A percentile compares a stretch with the other conserved stretches of the same genome.
These are phyloP conservation scores for Gymnopilus junonius DNA, from an alignment of 768 basidiomycete genomes.

Conservation along the genomic window DNA sequence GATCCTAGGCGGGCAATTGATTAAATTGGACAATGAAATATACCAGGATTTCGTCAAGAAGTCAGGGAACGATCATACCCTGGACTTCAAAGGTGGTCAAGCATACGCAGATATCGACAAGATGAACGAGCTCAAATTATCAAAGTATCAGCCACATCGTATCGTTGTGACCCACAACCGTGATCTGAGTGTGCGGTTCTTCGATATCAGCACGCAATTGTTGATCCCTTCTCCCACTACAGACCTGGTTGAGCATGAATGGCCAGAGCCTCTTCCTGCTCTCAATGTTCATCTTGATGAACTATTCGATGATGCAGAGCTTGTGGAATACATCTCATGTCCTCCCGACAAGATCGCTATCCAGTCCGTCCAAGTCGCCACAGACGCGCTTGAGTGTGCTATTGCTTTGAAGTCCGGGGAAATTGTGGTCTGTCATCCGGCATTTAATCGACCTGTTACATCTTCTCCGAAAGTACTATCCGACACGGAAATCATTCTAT, in stretches of 20 bases:
- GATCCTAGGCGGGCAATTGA: conserved; percentile 46
- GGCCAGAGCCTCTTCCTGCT: conserved; percentile 64
- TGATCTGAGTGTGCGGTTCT: conserved; percentile 71
- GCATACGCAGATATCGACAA: conserved; percentile 60
- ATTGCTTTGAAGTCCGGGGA: conserved; percentile 61
- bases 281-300: conserved; percentile 62
- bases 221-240: conserved; percentile 45
- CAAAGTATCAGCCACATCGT: conserved; percentile 69
- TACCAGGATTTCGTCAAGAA: conserved; percentile 47
- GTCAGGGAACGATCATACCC: conserved; percentile 17
- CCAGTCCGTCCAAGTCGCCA: conserved; percentile 50
- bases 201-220: conserved; percentile 75
- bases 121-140: conserved; percentile 52
- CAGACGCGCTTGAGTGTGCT: conserved; percentile 60
- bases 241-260: conserved; percentile 55
- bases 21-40: conserved; percentile 49
- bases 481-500: conserved; percentile 56
- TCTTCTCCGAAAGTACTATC: conserved; percentile 22
- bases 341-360: conserved; percentile 32
- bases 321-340: conserved; percentile 32
- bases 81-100: conserved; percentile 55
- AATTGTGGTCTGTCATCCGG: conserved; percentile 53
- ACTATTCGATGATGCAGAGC: conserved; percentile 49
- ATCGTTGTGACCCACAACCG: conserved; percentile 66
- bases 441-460: conserved; percentile 22